Evolutionary conservation across 2,329 filamentous ascomycete species (phyloP), one percentile per base, ranked within the genome.

Genomic region (Alternaria triticina): DNA sequence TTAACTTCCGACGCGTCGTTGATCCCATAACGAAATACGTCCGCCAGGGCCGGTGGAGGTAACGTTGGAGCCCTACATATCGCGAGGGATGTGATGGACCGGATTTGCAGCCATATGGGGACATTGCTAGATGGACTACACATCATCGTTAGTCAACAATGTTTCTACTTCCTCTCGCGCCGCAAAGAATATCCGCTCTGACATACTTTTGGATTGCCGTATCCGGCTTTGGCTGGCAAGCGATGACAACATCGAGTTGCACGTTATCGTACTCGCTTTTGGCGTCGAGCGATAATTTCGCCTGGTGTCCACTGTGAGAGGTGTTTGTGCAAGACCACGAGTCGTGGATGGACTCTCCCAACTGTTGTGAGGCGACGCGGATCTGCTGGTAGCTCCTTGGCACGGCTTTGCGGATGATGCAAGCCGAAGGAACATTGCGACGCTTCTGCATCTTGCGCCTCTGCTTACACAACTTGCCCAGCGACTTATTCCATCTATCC

Each of bases 261-360:
- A 59, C 60, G 6, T 36, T 33, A 10, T 54, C 60, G 17, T 52
- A 47, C 50, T 50, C 65, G 15, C 27, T 23, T n/a, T 50, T 30
- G 6, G 63, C 56, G n/a, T 59, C 52, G 13, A 68, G 57, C 20
- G 57, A 62, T 4, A 68, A 33, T 28, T 68, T 68, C 6, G 65
- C 65, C 36, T 66, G 65, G 44, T 66, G 65, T 23, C 60, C 65
- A 12, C 45, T 54, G 22, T 68, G 65, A 3, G 65, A 68, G 15
- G 40, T 58, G 44, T 68, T 68, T 0, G 63, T 63, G 44, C 65
- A 68, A n/a, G 63, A 68, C 65, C 65, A 68, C 1, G 65, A 65
- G 20, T 51, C 27, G 2, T 30, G 49, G 3, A 51, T 51, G 1
- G 49, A 51, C 27, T 65, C 57, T 30, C 46, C 36, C 1, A 65